Conservation (phyloP, 2,329 filamentous ascomycete species). For the Sporothrix schenckii region DNA sequence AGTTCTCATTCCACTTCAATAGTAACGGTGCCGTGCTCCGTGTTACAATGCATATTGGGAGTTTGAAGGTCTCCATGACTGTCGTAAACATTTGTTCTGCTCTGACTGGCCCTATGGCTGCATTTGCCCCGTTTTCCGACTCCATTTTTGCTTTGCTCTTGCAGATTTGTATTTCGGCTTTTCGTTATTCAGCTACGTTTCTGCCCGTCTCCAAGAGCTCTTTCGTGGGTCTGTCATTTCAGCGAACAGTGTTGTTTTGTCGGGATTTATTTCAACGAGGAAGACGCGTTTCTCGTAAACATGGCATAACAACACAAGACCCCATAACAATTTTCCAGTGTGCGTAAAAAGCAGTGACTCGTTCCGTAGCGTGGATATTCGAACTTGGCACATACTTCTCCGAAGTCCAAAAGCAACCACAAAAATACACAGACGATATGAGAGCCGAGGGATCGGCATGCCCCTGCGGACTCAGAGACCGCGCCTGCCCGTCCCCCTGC, state of each 20-base stretch:
- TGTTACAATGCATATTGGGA: slow-evolving; percentile 23
- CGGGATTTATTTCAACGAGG: background rate
- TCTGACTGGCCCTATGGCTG: slow-evolving; percentile 26
- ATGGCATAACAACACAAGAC: background rate
- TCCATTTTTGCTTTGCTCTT: slow-evolving; percentile 5
- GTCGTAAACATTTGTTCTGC: background rate
- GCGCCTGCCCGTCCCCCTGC: slow-evolving; percentile 13
- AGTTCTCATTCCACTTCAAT: slow-evolving; percentile 10
- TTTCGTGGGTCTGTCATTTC: slow-evolving; percentile 14
- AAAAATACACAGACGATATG: slow-evolving; percentile 4
- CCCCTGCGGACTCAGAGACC: slow-evolving; percentile 1
- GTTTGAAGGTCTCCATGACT: background rate
- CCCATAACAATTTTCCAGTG: background rate
- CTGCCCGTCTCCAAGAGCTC: background rate
- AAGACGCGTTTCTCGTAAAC: background rate
- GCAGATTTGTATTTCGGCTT: background rate
- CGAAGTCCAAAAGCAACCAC: background rate
- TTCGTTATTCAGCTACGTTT: background rate
- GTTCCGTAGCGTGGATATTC: background rate
- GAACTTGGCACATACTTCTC: slow-evolving; percentile 9
- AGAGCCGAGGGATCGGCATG: slow-evolving; percentile 14
- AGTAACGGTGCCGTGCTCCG: slow-evolving; percentile 11
- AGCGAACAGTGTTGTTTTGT: background rate
- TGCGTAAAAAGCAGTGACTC: slow-evolving; percentile 14
- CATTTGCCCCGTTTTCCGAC: background rate